These are phyloP conservation scores for Curvularia eragrostidis DNA, from an alignment of 2,329 filamentous ascomycete genomes.

Conservation along the genomic window DNA sequence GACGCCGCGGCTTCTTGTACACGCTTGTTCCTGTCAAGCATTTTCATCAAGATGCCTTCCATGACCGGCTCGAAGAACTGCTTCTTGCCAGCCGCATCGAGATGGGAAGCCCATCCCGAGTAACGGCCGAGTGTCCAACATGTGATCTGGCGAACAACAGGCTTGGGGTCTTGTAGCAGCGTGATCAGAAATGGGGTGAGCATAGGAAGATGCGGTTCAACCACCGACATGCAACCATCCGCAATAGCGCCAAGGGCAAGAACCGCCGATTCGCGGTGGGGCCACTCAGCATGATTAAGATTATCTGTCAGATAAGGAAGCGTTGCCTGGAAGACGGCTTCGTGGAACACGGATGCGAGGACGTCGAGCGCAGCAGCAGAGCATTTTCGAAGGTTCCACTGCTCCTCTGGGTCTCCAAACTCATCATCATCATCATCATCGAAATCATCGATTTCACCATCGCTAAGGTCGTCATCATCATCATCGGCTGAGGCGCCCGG, in stretches of 20 bases:
- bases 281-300: constrained; percentile 87
- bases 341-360: constrained; percentile 88
- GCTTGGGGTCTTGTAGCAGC: constrained; percentile 81
- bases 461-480: constrained; percentile 77
- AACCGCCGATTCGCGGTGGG: constrained; percentile 89
- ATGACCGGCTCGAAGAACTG: constrained; percentile 94
- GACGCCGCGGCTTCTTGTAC: constrained; percentile 96
- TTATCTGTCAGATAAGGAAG: constrained; percentile 92
- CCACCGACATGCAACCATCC: constrained; percentile 89
- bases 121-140: constrained; percentile 97
- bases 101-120: constrained; percentile 85
- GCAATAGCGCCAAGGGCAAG: constrained; percentile 93
- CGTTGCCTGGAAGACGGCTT: constrained; percentile 87
- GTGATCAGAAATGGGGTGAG: constrained; percentile 89
- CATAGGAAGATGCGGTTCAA: constrained; percentile 88
- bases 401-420: constrained; percentile 79
- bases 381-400: constrained; percentile 96
- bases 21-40: constrained; percentile 97
- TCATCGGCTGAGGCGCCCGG: constrained; percentile 51
- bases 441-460: constrained; percentile 81
- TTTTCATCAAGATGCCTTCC: constrained; percentile 91
- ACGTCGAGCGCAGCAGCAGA: constrained; percentile 95
- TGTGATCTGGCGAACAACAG: constrained; percentile 93
- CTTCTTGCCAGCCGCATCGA: constrained; percentile 71
- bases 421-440: constrained; percentile 77